phyloP scores from a whole-genome alignment of 2,329 filamentous ascomycete genomes.

The Trichoderma gracile region DNA sequence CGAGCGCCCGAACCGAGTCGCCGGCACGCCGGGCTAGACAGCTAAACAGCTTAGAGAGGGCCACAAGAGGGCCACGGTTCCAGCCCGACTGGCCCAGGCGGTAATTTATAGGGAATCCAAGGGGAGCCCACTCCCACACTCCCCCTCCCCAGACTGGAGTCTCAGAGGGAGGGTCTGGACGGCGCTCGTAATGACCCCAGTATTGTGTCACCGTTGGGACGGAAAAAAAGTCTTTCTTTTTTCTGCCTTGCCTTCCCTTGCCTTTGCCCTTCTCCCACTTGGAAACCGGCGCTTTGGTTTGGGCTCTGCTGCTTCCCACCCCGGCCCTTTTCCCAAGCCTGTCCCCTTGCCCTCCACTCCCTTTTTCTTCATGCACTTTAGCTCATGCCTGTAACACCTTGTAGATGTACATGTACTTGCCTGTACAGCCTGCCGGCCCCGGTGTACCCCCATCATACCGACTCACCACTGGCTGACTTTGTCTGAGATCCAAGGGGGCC shows the following conservation, averaged over 20 bases:
- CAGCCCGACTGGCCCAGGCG: slow-evolving; percentile 23
- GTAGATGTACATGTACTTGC: slow-evolving; percentile 9
- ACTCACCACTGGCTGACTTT: slow-evolving; percentile 16
- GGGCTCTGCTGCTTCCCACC: slow-evolving; percentile 21
- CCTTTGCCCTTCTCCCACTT: neutral
- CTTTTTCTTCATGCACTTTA: no score
- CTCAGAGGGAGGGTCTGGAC: neutral
- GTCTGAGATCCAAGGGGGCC: slow-evolving; percentile 15
- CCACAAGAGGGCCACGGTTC: slow-evolving; percentile 3
- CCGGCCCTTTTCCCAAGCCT: slow-evolving; percentile 2
- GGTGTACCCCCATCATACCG: slow-evolving; percentile 18
- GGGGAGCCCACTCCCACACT: slow-evolving; percentile 16
- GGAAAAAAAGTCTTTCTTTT: neutral
- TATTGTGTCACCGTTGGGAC: slow-evolving; percentile 24
- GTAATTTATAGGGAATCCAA: slow-evolving; percentile 10
- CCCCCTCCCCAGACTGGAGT: slow-evolving; percentile 10
- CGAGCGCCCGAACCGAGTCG: slow-evolving; percentile 23
- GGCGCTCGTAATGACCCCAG: slow-evolving; percentile 20
- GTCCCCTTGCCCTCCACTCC: neutral
- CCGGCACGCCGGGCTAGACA: slow-evolving; percentile 21
- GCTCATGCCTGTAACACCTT: neutral
- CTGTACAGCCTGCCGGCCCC: neutral
- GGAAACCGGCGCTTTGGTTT: slow-evolving; percentile 23
- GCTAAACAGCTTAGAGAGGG: slow-evolving; percentile 2
- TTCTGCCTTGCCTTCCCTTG: neutral